Evolutionary conservation across 139 green algal species (phyloP), one percentile per base, ranked within the genome.

Genomic region (Chlamydomonas sp.): DNA sequence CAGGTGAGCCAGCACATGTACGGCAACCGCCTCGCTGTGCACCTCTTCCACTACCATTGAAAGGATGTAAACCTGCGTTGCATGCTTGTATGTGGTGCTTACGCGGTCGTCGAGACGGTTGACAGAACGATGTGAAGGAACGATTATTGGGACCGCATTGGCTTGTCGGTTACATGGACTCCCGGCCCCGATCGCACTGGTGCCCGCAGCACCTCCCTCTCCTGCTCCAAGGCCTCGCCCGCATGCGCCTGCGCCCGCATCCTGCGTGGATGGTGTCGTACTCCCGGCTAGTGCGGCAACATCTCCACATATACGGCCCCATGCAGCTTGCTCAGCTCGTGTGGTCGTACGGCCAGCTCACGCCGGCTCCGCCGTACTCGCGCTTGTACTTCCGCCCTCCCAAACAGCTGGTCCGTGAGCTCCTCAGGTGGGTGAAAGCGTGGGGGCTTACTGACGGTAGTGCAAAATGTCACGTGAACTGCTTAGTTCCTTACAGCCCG

Each of bases 281-380:
- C 80, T 71, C 59, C 59, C 59, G 10, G 9, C 5, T 62, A 59
- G 68, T 78, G 7, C 68, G 17, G 20, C 5, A 60, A 3, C 18
- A 73, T 31, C 61, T 72, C 12, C 60, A 2, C 7, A 58, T 20
- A 69, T 86, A 86, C 81, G 81, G 79, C 59, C 79, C 79, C 71
- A 71, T 71, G 4, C 82, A 86, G 17, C 18, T 88, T 4, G 62
- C 74, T 12, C 73, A 81, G 63, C 15, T 88, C 49, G 49, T 81
- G 0, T 88, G 83, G 83, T 8, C 74, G 73, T 76, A 82, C 83
- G 83, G 83, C 58, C 63, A 76, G 74, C 16, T 88, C 5, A 72
- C 31, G 62, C 83, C 83, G 15, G 49, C 9, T 6, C 58, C 83
- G 74, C 83, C 83, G 72, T 88, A 88, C 74, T 20, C 63, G 58